These are phyloP conservation scores for Alternaria arbusti DNA, from an alignment of 2,329 filamentous ascomycete species.

Conservation along the genomic window DNA sequence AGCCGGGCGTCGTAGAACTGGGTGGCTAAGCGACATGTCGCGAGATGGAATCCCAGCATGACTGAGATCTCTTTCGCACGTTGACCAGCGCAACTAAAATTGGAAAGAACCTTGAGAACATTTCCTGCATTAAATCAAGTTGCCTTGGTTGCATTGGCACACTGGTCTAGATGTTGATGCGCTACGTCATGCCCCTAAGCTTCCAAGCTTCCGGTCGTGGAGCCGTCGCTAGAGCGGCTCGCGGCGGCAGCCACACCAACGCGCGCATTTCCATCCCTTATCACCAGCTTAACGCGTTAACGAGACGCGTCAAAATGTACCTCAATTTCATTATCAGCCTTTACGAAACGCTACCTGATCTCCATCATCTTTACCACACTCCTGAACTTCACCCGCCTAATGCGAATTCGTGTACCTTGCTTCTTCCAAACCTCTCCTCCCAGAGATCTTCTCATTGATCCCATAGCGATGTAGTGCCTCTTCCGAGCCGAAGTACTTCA, in stretches of 20 bases:
- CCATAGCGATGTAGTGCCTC: conserved; percentile 19
- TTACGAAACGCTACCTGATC: not conserved
- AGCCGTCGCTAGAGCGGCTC: not conserved
- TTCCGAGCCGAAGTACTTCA: conserved; percentile 29
- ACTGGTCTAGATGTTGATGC: not conserved
- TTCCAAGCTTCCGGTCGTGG: not conserved
- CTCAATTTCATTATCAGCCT: not conserved
- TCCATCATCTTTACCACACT: not conserved
- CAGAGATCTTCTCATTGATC: conserved; percentile 23
- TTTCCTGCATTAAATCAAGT: not conserved
- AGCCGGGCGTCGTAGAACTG: not conserved
- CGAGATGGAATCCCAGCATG: not conserved
- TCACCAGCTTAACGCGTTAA: not conserved
- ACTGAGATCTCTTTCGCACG: not conserved
- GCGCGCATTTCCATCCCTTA: not conserved
- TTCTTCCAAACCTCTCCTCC: conserved; percentile 27
- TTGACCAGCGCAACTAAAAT: not conserved
- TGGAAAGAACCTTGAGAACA: not conserved
- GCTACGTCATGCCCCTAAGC: not conserved
- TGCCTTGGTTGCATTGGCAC: not conserved
- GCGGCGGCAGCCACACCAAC: not conserved
- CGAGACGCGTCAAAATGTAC: not conserved
- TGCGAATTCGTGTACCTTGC: conserved; percentile 8
- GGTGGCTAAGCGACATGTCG: not conserved
- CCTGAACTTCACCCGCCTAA: not conserved